Evolutionary conservation across 148 eudicot species (phyloP), one percentile per base, ranked within the genome.

Genomic region (Fallopia convolvulus): DNA sequence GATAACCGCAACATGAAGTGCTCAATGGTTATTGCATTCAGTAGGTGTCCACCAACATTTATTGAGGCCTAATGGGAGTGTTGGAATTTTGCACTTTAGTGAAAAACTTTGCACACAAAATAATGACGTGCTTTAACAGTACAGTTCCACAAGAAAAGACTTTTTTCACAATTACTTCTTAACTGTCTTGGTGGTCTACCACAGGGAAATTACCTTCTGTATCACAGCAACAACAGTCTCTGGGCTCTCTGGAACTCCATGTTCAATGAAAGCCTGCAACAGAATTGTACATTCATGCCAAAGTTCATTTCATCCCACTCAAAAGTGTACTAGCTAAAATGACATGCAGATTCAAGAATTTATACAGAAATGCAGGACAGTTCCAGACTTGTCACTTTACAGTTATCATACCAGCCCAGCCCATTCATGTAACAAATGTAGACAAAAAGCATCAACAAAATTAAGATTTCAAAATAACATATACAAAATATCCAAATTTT

Each of bases 191-290:
- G 26, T 61, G 74, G 79, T 71, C 79, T n/a, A 66, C 47, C 40
- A 36, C 42, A 41, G 47, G 30, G 33, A 73, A 71, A 80, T 83
- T 84, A 85, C 99, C 96, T 89, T 89, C 61, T 87, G 93, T 97
- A 95, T 88, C 50, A 87, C 77, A 50, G 85, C 81, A 23, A 87
- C 85, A 21, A 88, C 90, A 88, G 80, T 89, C 79, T 92, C 97
- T 61, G 97, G 91, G 81, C 83, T 85, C 41, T 87, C 91, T 0
- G 94, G 96, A 73, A 95, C 85, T 65, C 99, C 97, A 77, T 91
- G 87, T 85, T 90, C 97, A 70, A 95, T 61, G 83, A 87, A 87
- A 58, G 94, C 91, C 99, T 95, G 90, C 81, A 83, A 88, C 4
- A 11, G 15, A 55, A 32, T 15, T 30, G 72, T 33, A 68, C 44